Conservation (phyloP, 768 basidiomycete species). For the Coprinopsis cinerea region DNA sequence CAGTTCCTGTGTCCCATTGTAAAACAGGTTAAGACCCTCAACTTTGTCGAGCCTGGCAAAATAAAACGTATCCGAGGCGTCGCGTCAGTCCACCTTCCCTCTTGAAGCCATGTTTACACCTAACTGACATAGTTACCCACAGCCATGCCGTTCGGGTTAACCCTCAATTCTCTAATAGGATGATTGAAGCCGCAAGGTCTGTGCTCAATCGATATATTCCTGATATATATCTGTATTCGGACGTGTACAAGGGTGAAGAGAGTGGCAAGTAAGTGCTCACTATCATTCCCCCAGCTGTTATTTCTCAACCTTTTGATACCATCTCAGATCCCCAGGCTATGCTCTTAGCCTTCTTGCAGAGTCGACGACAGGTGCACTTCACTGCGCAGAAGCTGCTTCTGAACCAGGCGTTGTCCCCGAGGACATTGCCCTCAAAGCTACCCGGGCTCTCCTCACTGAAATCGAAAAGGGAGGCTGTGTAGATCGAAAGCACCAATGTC, state of each 20-base stretch:
- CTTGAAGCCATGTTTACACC: background rate
- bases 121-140: background rate
- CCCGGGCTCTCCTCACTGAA: slow-evolving; percentile 73
- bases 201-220: slow-evolving; percentile 95
- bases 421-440: slow-evolving; percentile 81
- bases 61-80: slow-evolving; percentile 94
- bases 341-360: slow-evolving; percentile 87
- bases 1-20: slow-evolving; percentile 92
- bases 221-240: slow-evolving; percentile 96
- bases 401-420: slow-evolving; percentile 83
- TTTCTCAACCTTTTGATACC: background rate
- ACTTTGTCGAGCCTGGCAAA: slow-evolving; percentile 88
- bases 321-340: slow-evolving; percentile 86
- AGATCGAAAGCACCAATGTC: slow-evolving; percentile 81
- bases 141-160: slow-evolving; percentile 96
- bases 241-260: slow-evolving; percentile 96
- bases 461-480: slow-evolving; percentile 83
- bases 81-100: slow-evolving; percentile 59
- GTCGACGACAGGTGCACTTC: slow-evolving; percentile 84
- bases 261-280: slow-evolving; percentile 77
- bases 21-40: slow-evolving; percentile 85
- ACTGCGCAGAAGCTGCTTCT: slow-evolving; percentile 84
- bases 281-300: background rate
- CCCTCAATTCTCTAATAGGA: slow-evolving; percentile 95
- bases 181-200: slow-evolving; percentile 92